phyloP scores from a whole-genome alignment of 345 rosid genomes.

The Eucalyptus sp. region DNA sequence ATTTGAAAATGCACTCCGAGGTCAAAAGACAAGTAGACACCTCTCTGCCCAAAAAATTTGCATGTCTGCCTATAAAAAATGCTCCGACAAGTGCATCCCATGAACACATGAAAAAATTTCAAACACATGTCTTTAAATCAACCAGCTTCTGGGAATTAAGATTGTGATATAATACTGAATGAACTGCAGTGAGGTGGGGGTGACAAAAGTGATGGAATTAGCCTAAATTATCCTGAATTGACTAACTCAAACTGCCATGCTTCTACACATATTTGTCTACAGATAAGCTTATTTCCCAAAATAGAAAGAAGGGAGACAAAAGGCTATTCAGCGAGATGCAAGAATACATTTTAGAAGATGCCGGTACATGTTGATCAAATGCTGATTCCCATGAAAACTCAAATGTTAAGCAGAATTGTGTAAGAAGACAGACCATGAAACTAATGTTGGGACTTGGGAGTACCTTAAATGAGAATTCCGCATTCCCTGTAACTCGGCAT shows the following conservation, averaged over 20 bases:
- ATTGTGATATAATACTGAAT: background rate
- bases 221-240: background rate
- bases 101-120: background rate
- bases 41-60: background rate
- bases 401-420: background rate
- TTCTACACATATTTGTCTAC: background rate
- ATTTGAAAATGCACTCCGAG: background rate
- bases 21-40: background rate
- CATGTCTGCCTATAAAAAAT: background rate
- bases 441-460: background rate
- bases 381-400: background rate
- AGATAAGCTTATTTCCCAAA: background rate
- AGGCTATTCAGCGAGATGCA: background rate
- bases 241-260: background rate
- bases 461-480: slow-evolving; percentile 80
- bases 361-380: background rate
- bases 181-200: background rate
- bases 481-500: slow-evolving; percentile 85
- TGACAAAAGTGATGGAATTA: background rate
- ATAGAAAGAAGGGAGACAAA: background rate
- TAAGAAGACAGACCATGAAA: background rate
- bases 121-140: background rate
- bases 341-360: background rate
- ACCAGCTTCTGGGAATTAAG: background rate
- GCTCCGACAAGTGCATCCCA: background rate